phyloP scores from a whole-genome alignment of 768 basidiomycete genomes.

The Leccinum truebloodii region DNA sequence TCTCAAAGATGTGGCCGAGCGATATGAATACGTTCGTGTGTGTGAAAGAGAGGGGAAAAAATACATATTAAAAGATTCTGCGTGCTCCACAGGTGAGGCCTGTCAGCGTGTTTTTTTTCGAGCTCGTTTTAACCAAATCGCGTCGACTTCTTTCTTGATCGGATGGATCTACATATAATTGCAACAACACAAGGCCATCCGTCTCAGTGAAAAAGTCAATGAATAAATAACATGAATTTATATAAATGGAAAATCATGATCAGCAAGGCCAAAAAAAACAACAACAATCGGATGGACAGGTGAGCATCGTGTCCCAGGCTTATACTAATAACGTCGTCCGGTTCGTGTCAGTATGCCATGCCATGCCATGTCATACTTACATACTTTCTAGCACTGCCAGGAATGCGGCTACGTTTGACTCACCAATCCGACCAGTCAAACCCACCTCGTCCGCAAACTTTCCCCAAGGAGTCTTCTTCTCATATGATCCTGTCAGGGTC shows the following conservation, averaged over 20 bases:
- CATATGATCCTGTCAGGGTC: constrained; percentile 12
- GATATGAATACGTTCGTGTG: neutral
- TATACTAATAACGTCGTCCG: neutral
- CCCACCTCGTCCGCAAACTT: constrained; percentile 1
- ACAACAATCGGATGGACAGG: neutral
- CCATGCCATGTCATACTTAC: neutral
- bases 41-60: neutral
- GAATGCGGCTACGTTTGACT: neutral
- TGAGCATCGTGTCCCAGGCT: neutral
- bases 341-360: neutral
- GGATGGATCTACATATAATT: neutral
- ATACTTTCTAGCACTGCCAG: constrained; percentile 4
- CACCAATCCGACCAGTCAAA: neutral
- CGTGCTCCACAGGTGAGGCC: neutral
- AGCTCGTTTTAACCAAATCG: constrained; percentile 31
- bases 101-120: constrained; percentile 16
- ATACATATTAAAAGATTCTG: neutral
- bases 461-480: neutral
- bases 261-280: neutral
- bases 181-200: neutral
- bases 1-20: neutral
- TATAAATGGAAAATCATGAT: neutral
- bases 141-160: constrained; percentile 10
- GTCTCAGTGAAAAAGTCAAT: neutral
- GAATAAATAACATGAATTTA: neutral